Percentiles rank a stretch among this genome's conserved stretches.
phyloP scores from a whole-genome alignment of 2,329 filamentous ascomycete species.

The Pseudogymnoascus sp. region DNA sequence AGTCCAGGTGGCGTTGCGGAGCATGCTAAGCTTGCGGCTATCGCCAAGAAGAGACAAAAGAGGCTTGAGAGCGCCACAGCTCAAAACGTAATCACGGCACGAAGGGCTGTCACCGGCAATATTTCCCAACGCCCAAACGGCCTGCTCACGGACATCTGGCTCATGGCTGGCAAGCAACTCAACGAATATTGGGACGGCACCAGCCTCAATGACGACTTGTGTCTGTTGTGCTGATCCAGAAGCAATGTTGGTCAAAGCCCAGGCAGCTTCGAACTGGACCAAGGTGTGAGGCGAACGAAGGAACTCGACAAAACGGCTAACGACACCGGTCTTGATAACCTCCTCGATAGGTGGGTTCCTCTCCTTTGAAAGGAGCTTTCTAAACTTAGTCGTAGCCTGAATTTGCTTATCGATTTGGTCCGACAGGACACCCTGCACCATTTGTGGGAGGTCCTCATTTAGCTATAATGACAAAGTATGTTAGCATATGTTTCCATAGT shows the following conservation, averaged over 20 bases:
- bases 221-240: conserved; percentile 96
- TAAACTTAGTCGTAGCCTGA: conserved; percentile 94
- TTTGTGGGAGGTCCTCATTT: conserved; percentile 94
- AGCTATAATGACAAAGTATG: conserved; percentile 49
- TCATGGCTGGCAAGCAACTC: conserved; percentile 92
- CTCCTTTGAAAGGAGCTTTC: conserved; percentile 96
- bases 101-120: conserved; percentile 97
- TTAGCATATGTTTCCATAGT: conserved; percentile 11
- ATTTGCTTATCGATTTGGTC: conserved; percentile 98
- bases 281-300: conserved; percentile 94
- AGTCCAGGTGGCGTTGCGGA: conserved; percentile 97
- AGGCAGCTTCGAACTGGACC: conserved; percentile 97
- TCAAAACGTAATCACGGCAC: conserved; percentile 93
- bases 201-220: conserved; percentile 96
- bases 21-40: conserved; percentile 98
- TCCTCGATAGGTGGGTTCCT: conserved; percentile 98
- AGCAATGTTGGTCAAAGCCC: conserved; percentile 98
- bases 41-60: conserved; percentile 85
- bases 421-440: conserved; percentile 97
- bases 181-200: conserved; percentile 96
- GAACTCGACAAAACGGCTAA: conserved; percentile 96
- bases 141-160: conserved; percentile 95
- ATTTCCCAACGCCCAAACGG: conserved; percentile 96
- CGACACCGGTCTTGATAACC: conserved; percentile 98
- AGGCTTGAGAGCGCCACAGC: conserved; percentile 83